A percentile compares a stretch with the other conserved stretches of the same genome.
phyloP scores from a whole-genome alignment of 768 basidiomycete species.

The Termitomyces sp. region DNA sequence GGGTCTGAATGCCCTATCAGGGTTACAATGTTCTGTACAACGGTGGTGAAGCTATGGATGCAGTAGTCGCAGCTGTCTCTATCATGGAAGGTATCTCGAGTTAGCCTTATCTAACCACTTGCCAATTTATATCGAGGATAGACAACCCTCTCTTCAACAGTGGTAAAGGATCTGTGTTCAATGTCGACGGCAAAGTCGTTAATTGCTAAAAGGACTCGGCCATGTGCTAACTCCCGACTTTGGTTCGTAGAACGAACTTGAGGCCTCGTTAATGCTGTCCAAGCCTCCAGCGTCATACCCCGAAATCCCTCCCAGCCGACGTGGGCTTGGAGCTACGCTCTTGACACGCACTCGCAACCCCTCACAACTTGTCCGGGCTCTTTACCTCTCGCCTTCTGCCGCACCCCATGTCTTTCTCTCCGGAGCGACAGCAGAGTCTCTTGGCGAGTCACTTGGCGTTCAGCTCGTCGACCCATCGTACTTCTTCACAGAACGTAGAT shows the following conservation, averaged over 20 bases:
- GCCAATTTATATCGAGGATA: constrained; percentile 18
- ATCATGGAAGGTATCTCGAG: constrained; percentile 56
- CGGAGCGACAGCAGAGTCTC: constrained; percentile 52
- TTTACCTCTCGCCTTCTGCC: constrained; percentile 63
- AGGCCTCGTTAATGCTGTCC: constrained; percentile 77
- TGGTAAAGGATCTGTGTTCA: constrained; percentile 81
- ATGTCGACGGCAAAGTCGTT: constrained; percentile 66
- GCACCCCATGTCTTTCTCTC: constrained; percentile 70
- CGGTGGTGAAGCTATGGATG: constrained; percentile 82
- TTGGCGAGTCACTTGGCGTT: constrained; percentile 51
- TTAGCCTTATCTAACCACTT: background rate
- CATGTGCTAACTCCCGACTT: background rate
- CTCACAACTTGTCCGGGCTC: constrained; percentile 57
- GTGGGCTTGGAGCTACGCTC: constrained; percentile 61
- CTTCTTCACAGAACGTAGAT: constrained; percentile 69
- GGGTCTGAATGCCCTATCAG: constrained; percentile 14
- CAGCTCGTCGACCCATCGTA: constrained; percentile 68
- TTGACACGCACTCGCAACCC: constrained; percentile 68
- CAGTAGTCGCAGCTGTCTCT: constrained; percentile 68
- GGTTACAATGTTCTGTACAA: constrained; percentile 57
- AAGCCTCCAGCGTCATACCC: constrained; percentile 66
- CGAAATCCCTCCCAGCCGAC: constrained; percentile 48
- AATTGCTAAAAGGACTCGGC: background rate
- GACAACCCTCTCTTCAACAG: constrained; percentile 77
- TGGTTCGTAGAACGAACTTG: constrained; percentile 66